Conservation (phyloP, 768 basidiomycete species). For the Gymnopilus dilepis region DNA sequence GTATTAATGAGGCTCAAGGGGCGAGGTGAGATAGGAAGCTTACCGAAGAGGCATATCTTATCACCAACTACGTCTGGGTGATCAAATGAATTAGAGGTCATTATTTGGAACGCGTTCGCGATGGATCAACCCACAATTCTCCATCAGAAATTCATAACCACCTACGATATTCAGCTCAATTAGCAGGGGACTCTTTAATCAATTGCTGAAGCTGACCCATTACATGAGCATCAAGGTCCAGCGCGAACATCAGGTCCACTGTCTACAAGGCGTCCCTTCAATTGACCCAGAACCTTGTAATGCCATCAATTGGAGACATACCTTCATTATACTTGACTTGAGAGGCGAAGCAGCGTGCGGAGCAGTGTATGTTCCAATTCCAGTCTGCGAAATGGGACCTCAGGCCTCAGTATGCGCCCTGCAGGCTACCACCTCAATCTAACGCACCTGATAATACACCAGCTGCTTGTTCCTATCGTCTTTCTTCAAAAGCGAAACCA, state of each 20-base stretch:
- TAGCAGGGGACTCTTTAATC: background rate
- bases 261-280: conserved; percentile 32
- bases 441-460: conserved; percentile 59
- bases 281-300: no score
- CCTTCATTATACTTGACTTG: conserved; percentile 43
- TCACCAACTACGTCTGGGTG: conserved; percentile 53
- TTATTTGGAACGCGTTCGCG: background rate
- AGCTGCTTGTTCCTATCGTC: conserved; percentile 56
- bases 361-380: conserved; percentile 56
- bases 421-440: background rate
- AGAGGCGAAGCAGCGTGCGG: conserved; percentile 42
- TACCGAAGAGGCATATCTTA: conserved; percentile 67
- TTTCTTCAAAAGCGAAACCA: conserved; percentile 58
- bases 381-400: conserved; percentile 39
- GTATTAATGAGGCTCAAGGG: background rate
- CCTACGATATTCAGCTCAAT: conserved; percentile 29
- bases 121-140: conserved; percentile 47
- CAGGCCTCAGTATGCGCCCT: background rate
- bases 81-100: background rate
- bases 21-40: conserved; percentile 1
- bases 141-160: conserved; percentile 66
- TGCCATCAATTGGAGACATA: conserved; percentile 17
- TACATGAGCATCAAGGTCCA: conserved; percentile 53
- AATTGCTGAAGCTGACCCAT: conserved; percentile 39
- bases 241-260: conserved; percentile 55